Percentiles rank a stretch among this genome's conserved stretches.
Evolutionary conservation across 192 early-diverging fungal species (phyloP).

Genomic region (Physocladia obscura): DNA sequence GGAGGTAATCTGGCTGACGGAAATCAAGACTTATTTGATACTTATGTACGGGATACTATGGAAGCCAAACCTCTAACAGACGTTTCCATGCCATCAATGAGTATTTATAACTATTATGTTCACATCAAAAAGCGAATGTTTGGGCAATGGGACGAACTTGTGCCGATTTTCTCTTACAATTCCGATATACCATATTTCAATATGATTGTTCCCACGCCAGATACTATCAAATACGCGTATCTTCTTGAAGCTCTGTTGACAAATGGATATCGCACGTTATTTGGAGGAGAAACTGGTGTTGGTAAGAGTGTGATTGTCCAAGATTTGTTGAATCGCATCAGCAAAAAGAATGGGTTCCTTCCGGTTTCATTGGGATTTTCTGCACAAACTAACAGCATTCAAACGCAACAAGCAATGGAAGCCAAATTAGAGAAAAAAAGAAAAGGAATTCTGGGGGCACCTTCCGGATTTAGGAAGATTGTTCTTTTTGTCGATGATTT

Average conservation of each 20-base stretch:
- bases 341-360: slow-evolving; percentile 49
- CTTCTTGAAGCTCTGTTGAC: slow-evolving; percentile 48
- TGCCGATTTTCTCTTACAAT: slow-evolving; percentile 55
- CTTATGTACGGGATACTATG: slow-evolving; percentile 51
- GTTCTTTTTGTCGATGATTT: slow-evolving; percentile 64
- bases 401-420: slow-evolving; percentile 63
- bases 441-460: slow-evolving; percentile 61
- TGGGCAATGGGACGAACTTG: slow-evolving; percentile 58
- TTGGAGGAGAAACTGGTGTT: slow-evolving; percentile 59
- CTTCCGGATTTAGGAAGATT: slow-evolving; percentile 52
- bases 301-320: slow-evolving; percentile 62
- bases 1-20: slow-evolving; percentile 63
- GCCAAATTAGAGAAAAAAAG: slow-evolving; percentile 62
- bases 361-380: slow-evolving; percentile 57
- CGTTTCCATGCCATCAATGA: slow-evolving; percentile 51
- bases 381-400: slow-evolving; percentile 58
- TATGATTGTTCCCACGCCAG: slow-evolving; percentile 62
- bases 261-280: slow-evolving; percentile 48
- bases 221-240: slow-evolving; percentile 60
- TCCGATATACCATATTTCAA: slow-evolving; percentile 58
- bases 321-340: slow-evolving; percentile 48
- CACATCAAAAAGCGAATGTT: slow-evolving; percentile 51
- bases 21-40: slow-evolving; percentile 57
- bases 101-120: slow-evolving; percentile 56
- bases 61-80: slow-evolving; percentile 46